phyloP scores from a whole-genome alignment of 495 filamentous ascomycete species.

The Penicillium waksmanii region DNA sequence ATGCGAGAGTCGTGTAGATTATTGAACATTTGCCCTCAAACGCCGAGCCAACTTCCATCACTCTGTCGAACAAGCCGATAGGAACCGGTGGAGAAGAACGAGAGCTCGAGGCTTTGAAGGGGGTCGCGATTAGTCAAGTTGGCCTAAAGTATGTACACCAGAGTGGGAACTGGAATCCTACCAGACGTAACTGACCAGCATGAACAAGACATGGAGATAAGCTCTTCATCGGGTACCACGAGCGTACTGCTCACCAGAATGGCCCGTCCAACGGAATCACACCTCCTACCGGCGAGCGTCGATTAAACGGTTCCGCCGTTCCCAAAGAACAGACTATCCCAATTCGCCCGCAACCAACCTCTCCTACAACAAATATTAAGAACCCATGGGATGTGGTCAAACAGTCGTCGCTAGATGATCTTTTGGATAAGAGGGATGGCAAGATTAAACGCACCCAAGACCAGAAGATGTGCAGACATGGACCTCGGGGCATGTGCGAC shows the following conservation, averaged over 20 bases:
- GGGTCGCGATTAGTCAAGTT: constrained; percentile 68
- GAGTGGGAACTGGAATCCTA: too few species aligned
- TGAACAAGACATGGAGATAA: constrained; percentile 80
- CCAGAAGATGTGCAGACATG: constrained; percentile 90
- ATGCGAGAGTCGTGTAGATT: constrained; percentile 43
- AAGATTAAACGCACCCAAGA: constrained; percentile 84
- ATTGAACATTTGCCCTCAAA: constrained; percentile 67
- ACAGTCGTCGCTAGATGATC: constrained; percentile 84
- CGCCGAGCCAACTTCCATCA: constrained; percentile 73
- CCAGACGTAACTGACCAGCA: not conserved
- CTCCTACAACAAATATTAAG: constrained; percentile 62
- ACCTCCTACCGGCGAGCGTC: constrained; percentile 48
- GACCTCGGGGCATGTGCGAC: constrained; percentile 97
- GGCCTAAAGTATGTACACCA: constrained; percentile 64
- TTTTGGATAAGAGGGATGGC: constrained; percentile 85
- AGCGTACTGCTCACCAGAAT: constrained; percentile 54
- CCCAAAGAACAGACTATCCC: constrained; percentile 68
- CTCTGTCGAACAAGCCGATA: constrained; percentile 78
- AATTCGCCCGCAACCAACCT: constrained; percentile 59
- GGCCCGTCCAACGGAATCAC: constrained; percentile 44
- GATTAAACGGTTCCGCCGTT: constrained; percentile 79
- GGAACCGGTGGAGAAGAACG: constrained; percentile 75
- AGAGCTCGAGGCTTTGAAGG: constrained; percentile 65
- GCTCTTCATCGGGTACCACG: constrained; percentile 79
- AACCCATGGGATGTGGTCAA: constrained; percentile 93